Evolutionary conservation across 331 rosid species (phyloP), one percentile per base, ranked within the genome.

Genomic region (Dryas integrifolia): DNA sequence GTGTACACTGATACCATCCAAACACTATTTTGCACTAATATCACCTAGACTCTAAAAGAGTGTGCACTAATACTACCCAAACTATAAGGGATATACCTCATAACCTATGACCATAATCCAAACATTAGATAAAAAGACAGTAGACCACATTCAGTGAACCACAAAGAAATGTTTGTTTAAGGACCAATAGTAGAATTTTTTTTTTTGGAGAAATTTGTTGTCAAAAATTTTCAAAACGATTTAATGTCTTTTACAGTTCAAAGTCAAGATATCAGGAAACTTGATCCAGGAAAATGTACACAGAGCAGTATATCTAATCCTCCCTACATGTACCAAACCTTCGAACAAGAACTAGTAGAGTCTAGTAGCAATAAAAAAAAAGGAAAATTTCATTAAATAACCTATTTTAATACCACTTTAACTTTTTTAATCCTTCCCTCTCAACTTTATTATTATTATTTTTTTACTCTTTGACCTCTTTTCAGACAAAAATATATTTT

Each of bases 21-120:
- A 21, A 21, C 24, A 0, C 24, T 21, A 0, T 21, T 21, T 21
- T 21, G 24, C 24, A 21, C 24, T 21, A 21, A 21, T 21, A 21
- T 21, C 24, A 21, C 24, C 24, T 21, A 21, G 1, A 21, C 24
- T 21, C 0, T 21, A 21, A 21, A 21, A 1, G 24, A 1, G 24
- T 21, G 24, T 21, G 24, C 24, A 21, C 24, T 21, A 21, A 21
- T 21, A 21, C 24, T 21, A 21, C 24, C 24, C 24, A 21, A 21
- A 21, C 24, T 21, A 21, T 21, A 21, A 21, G 24, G 24, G 24
- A 21, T 21, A 21, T 21, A 21, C 24, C 24, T 21, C 1, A 21
- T 21, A 81, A 88, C 89, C 97, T 91, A 43, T 5, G 21, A 13
- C 47, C 48, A 44, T 5, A 21, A 71, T 40, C 24, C 65, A 56